These are phyloP conservation scores for Calonectria naviculata DNA, from an alignment of 2,329 filamentous ascomycete genomes.

Conservation along the genomic window DNA sequence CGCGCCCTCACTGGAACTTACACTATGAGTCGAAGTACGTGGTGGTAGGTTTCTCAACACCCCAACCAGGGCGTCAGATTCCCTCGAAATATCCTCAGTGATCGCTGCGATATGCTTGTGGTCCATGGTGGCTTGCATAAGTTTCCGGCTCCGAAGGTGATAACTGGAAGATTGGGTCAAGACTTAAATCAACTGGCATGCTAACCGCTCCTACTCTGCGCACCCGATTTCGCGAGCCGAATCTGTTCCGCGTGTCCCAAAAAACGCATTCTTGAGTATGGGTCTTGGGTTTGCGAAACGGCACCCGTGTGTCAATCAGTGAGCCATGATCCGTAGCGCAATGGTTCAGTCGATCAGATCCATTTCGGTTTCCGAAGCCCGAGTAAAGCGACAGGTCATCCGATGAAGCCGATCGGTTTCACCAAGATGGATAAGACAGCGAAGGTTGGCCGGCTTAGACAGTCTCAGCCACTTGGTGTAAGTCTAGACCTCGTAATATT, in stretches of 20 bases:
- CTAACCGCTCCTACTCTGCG: conserved; percentile 4
- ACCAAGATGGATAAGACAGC: neutral
- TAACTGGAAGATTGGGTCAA: neutral
- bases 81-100: conserved; percentile 17
- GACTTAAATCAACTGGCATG: conserved; percentile 11
- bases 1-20: neutral
- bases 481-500: conserved; percentile 13
- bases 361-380: conserved; percentile 23
- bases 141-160: neutral
- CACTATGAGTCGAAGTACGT: neutral
- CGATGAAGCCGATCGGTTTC: neutral
- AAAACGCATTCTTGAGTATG: neutral
- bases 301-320: neutral
- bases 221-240: neutral
- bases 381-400: neutral
- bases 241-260: neutral
- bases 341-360: neutral
- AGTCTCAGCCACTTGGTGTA: conserved; percentile 15
- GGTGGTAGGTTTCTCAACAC: neutral
- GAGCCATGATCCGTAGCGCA: neutral
- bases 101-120: conserved; percentile 17
- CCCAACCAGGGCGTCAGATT: conserved; percentile 13
- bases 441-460: neutral
- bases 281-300: conserved; percentile 13
- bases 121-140: conserved; percentile 24